Evolutionary conservation across 2,329 filamentous ascomycete species (phyloP).

Genomic region (Ceratocystiopsis brevicomis): DNA sequence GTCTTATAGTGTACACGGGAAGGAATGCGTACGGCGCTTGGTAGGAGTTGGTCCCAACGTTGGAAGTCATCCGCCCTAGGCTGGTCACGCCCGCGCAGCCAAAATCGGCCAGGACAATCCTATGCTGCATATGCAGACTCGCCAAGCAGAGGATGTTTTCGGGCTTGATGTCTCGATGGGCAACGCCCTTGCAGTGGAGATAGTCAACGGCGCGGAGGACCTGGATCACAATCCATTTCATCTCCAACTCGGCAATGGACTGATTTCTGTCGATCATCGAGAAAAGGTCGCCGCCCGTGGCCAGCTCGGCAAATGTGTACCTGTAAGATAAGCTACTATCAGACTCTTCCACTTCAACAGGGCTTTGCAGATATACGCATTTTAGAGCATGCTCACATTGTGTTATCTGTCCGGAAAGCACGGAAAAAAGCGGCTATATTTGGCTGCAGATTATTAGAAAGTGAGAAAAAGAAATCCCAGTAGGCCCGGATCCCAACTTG

Average conservation of each 20-base stretch:
- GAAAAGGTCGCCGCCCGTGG: constrained; percentile 33
- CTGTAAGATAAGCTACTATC: constrained; percentile 12
- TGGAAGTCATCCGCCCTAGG: constrained; percentile 23
- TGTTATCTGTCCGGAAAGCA: constrained; percentile 28
- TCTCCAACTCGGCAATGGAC: constrained; percentile 21
- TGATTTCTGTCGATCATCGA: constrained; percentile 24
- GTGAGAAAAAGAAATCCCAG: no score
- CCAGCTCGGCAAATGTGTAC: constrained; percentile 38
- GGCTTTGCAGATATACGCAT: no score
- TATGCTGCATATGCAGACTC: constrained; percentile 23
- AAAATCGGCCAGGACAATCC: constrained; percentile 34
- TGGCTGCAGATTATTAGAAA: constrained; percentile 19
- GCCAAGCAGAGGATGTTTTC: constrained; percentile 33
- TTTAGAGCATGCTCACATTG: constrained; percentile 19
- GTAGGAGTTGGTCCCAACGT: constrained; percentile 27
- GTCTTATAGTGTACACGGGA: no score
- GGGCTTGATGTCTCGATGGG: constrained; percentile 35
- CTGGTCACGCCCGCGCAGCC: constrained; percentile 26
- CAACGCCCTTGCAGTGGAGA: constrained; percentile 29
- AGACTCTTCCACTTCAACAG: constrained; percentile 2
- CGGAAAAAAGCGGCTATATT: constrained; percentile 34
- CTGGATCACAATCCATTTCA: constrained; percentile 27
- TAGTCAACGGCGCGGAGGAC: constrained; percentile 26
- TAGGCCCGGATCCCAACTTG: constrained; percentile 14
- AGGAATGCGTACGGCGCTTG: constrained; percentile 28